Percentiles rank a stretch among this genome's conserved stretches.
These are phyloP conservation scores for Pseudopyrenochaeta lycopersici DNA, from an alignment of 2,329 filamentous ascomycete genomes.

Conservation along the genomic window DNA sequence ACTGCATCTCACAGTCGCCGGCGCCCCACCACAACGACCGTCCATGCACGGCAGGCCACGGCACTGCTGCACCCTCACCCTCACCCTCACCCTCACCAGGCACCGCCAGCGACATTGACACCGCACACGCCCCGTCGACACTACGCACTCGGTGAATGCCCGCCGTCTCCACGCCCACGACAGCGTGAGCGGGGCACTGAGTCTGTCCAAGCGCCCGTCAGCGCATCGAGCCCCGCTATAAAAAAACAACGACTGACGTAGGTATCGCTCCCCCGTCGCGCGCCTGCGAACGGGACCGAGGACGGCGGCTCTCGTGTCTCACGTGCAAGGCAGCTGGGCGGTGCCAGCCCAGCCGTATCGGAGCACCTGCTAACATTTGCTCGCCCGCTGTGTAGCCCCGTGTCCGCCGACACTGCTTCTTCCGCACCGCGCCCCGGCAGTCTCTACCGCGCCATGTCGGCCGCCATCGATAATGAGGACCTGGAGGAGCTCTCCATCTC, in stretches of 20 bases:
- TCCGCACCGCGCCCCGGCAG: no score
- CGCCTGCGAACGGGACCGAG: neutral
- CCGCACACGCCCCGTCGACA: neutral
- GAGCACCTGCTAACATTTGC: constrained; percentile 11
- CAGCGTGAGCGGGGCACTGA: constrained; percentile 24
- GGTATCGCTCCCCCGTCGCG: neutral
- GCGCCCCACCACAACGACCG: no score
- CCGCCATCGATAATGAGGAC: constrained; percentile 78
- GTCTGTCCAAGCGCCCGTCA: constrained; percentile 14
- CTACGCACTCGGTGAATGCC: constrained; percentile 15
- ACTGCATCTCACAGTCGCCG: neutral
- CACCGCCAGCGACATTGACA: neutral
- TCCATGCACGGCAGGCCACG: no score
- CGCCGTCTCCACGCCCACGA: neutral
- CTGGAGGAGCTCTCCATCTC: constrained; percentile 72
- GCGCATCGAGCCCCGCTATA: constrained; percentile 17
- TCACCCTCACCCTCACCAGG: constrained; percentile 8
- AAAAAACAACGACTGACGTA: constrained; percentile 17
- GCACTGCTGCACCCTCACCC: no score
- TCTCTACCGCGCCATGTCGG: constrained; percentile 46
- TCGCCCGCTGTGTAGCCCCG: constrained; percentile 1
- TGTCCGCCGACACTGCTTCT: constrained; percentile 1
- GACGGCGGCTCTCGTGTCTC: neutral
- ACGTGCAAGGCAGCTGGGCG: constrained; percentile 4
- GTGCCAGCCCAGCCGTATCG: constrained; percentile 2